Base-by-base conservation (phyloP, 2,329 filamentous ascomycete genomes). In the Aspergillus fischeri region DNA sequence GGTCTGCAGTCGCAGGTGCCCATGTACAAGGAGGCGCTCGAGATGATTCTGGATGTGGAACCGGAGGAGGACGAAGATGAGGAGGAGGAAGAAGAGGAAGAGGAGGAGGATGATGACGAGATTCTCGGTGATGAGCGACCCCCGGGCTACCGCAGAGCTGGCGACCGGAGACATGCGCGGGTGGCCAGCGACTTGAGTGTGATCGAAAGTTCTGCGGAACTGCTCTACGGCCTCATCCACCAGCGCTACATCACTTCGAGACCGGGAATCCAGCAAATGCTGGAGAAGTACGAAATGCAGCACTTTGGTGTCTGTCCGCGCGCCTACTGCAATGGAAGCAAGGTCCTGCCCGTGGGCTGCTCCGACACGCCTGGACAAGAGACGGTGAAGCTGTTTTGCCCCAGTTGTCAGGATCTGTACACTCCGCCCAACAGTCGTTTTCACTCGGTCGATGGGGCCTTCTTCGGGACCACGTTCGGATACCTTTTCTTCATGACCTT, bases 1-100 rank as follows among this genome's bases (percentile, higher is more conserved):
- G 94, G 94, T 51, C 81, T 99, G 69, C 92, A 96, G 76, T 90
- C 88, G 59, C 93, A 97, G 78, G 94, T 99, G 53, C 89, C 91
- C 63, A 96, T 97, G 90, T 99, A 99, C 77, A 99, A 97, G 77
- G 94, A 99, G 78, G 94, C 94, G 11, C 80, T 99, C 62, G 94
- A 99, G 85, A 97, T 99, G 93, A 97, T 99, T 65, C 83, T 99
- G 63, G 94, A 99, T 67, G 94, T 99, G 52, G 94, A 99, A 73
- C 92, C 94, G 41, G 93, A 97, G 77, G 93, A 97, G 48, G 84
- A 87, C 47, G 83, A 86, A 54, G 85, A 87, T 32, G 83, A 86
- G 29, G 84, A 87, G 28, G 84, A 87, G 28, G 84, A 86, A 45
- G 81, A 84, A 17, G 82, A 88, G 61, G 86, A 92, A 56, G 83